Evolutionary conservation across 345 rosid genomes (phyloP), one percentile per base, ranked within the genome.

Genomic region (Nephelium lappaceum): DNA sequence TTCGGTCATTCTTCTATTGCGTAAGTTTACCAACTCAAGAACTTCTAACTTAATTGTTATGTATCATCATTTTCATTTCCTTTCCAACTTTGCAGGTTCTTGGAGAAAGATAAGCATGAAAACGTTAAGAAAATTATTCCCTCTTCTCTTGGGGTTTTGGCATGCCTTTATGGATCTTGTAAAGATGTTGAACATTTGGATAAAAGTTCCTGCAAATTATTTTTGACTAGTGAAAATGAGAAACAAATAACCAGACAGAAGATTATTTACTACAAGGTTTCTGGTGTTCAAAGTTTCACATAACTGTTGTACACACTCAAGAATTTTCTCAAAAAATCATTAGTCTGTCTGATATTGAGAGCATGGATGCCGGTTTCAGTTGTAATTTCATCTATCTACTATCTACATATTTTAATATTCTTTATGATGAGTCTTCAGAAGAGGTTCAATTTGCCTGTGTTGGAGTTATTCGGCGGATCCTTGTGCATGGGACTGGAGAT

Each of bases 401-500:
- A 25, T 86, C 91, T 73, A 38, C 89, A 21, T 91, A 89, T 84
- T 90, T 95, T 85, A 78, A 84, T 43, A 88, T 93, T 77, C 93
- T 95, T 62, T 81, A 85, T 81, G 97, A 90, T 24, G 93, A 90
- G 78, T 87, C 94, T 78, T 89, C 79, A 45, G 97, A 87, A 87
- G 95, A 92, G 77, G 93, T 89, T 83, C 99, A 95, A 85, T 81
- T 95, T 84, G 90, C 93, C 77, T 91, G 99, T 83, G 89, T 90
- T 73, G 85, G 83, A 84, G 85, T 82, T 70, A 87, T 93, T 45
- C 87, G 80, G 67, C 91, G 94, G 81, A 83, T 93, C 75, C 97
- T 95, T 84, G 71, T 81, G 45, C 98, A 95, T 82, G 85, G 78
- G 73, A 39, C 88, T 71, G 72, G 81, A 25, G 89, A 91, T 83